phyloP scores from a whole-genome alignment of 1,139 yeast species.

The Yamadazyma triangularis region DNA sequence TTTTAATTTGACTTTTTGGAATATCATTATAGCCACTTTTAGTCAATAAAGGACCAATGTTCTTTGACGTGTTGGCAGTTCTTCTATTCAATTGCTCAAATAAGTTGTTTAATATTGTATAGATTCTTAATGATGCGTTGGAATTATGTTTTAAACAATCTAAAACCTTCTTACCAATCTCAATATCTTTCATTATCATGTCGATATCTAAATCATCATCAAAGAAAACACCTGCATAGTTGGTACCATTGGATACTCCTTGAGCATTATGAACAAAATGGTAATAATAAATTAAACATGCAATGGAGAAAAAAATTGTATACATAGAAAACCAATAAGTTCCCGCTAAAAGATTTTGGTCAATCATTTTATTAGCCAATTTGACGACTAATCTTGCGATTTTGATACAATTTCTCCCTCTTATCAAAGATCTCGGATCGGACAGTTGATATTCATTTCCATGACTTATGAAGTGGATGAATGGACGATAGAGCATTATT shows the following conservation, averaged over 20 bases:
- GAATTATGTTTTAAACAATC: constrained; percentile 69
- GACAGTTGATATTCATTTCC: constrained; percentile 36
- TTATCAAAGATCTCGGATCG: constrained; percentile 49
- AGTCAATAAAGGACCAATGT: constrained; percentile 11
- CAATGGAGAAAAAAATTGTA: constrained; percentile 88
- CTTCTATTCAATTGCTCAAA: constrained; percentile 77
- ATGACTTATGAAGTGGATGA: constrained; percentile 71
- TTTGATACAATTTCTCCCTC: constrained; percentile 81
- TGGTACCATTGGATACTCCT: constrained; percentile 25
- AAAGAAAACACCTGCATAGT: constrained; percentile 44
- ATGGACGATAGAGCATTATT: constrained; percentile 83
- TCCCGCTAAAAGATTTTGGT: constrained; percentile 70
- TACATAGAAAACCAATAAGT: constrained; percentile 93
- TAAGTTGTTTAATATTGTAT: constrained; percentile 69
- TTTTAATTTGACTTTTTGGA: constrained; percentile 16
- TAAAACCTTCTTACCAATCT: constrained; percentile 71
- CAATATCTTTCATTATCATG: constrained; percentile 73
- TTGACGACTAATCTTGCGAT: constrained; percentile 84
- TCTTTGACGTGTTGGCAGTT: constrained; percentile 45
- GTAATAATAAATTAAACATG: constrained; percentile 78
- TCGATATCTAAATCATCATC: constrained; percentile 63
- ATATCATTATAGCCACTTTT: constrained; percentile 4
- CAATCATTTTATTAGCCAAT: constrained; percentile 77
- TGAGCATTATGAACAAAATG: constrained; percentile 56
- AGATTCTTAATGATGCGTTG: constrained; percentile 75